These are phyloP conservation scores for Candida endomychidarum DNA, from an alignment of 805 yeast genomes.

Conservation along the genomic window DNA sequence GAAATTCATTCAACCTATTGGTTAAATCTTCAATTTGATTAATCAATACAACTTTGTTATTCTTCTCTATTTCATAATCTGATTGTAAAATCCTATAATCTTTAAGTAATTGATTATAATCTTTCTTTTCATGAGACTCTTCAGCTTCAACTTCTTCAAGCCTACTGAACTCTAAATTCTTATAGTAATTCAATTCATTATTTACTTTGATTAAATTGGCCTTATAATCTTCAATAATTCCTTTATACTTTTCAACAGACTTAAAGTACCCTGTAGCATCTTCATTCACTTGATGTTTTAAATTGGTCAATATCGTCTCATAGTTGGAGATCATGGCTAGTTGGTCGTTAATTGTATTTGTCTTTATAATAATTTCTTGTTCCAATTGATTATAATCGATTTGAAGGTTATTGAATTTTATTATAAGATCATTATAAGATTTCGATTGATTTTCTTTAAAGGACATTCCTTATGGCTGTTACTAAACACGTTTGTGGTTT, in stretches of 20 bases:
- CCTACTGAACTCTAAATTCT: conserved; percentile 14
- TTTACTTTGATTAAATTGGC: conserved; percentile 22
- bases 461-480: conserved; percentile 7
- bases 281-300: conserved; percentile 27
- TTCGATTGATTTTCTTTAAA: conserved; percentile 12
- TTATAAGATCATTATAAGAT: conserved; percentile 32
- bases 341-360: conserved; percentile 26
- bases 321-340: conserved; percentile 22
- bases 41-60: conserved; percentile 50
- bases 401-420: conserved; percentile 24
- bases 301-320: conserved; percentile 28
- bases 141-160: conserved; percentile 8
- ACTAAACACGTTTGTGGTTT: not conserved
- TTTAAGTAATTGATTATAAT: conserved; percentile 30
- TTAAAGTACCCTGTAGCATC: conserved; percentile 27
- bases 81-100: conserved; percentile 44
- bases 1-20: conserved; percentile 26
- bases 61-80: conserved; percentile 53
- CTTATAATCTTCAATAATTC: conserved; percentile 33
- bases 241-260: conserved; percentile 33
- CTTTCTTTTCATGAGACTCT: conserved; percentile 10
- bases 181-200: conserved; percentile 19
- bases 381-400: conserved; percentile 32
- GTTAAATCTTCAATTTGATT: conserved; percentile 54
- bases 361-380: conserved; percentile 28